These are phyloP conservation scores for Penicillium sp. DNA, from an alignment of 2,329 filamentous ascomycete genomes.

Conservation along the genomic window DNA sequence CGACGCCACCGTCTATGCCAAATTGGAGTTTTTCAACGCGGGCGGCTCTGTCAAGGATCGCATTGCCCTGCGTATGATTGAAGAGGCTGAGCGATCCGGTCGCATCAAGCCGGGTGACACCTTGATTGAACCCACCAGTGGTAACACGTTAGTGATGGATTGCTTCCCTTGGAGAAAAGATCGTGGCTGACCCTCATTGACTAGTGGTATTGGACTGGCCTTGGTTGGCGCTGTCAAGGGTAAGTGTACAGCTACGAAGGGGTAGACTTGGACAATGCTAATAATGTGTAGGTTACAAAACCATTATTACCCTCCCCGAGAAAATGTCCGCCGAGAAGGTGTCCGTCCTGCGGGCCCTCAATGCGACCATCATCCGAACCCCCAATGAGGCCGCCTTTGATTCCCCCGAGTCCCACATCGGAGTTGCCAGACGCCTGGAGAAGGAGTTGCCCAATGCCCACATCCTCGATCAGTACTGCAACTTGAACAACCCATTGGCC, in stretches of 20 bases:
- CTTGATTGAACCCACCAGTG: slow-evolving; percentile 95
- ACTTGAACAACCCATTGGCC: slow-evolving; percentile 85
- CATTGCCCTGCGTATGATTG: slow-evolving; percentile 95
- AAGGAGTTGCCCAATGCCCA: slow-evolving; percentile 97
- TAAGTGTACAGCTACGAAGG: background rate
- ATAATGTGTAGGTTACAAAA: slow-evolving; percentile 80
- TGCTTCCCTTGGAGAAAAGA: background rate
- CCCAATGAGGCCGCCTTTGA: slow-evolving; percentile 95
- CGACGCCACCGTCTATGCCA: slow-evolving; percentile 84
- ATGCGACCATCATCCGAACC: slow-evolving; percentile 95
- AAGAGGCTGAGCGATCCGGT: slow-evolving; percentile 86
- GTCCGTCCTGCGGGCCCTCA: slow-evolving; percentile 86
- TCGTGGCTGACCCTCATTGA: background rate
- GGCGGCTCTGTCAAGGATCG: slow-evolving; percentile 93
- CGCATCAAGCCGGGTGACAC: slow-evolving; percentile 97
- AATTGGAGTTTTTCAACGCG: slow-evolving; percentile 91
- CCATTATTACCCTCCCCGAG: slow-evolving; percentile 96
- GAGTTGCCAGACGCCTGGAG: slow-evolving; percentile 82
- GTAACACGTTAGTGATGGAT: slow-evolving; percentile 68
- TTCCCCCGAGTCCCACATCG: slow-evolving; percentile 93
- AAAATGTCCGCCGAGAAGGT: slow-evolving; percentile 99
- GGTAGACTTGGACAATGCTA: background rate
- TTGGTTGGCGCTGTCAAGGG: slow-evolving; percentile 85
- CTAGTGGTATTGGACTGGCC: slow-evolving; percentile 79
- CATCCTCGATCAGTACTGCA: slow-evolving; percentile 95